phyloP scores from a whole-genome alignment of 2,329 filamentous ascomycete genomes.

The Paecilomyces formosus region DNA sequence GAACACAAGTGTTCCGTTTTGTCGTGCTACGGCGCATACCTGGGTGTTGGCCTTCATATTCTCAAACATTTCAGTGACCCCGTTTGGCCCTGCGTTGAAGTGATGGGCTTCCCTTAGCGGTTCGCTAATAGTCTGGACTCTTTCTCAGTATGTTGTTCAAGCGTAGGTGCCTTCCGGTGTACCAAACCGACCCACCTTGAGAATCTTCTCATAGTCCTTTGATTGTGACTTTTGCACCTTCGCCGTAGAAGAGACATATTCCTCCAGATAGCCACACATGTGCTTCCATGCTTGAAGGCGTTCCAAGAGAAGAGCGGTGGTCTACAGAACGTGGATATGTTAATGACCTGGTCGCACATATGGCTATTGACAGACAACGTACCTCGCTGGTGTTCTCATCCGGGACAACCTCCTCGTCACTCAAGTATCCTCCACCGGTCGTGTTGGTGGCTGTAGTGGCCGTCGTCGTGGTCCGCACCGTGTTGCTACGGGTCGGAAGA shows the following conservation, averaged over 20 bases:
- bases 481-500: neutral
- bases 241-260: conserved; percentile 78
- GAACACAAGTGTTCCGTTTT: neutral
- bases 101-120: conserved; percentile 86
- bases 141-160: conserved; percentile 6
- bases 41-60: conserved; percentile 88
- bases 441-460: neutral
- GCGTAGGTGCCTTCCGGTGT: neutral
- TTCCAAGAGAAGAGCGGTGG: conserved; percentile 74
- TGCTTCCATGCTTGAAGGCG: conserved; percentile 94
- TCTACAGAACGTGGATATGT: conserved; percentile 39
- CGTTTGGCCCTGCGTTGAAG: conserved; percentile 84
- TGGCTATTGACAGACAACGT: neutral
- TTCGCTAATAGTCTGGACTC: conserved; percentile 64
- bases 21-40: conserved; percentile 30
- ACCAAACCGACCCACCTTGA: conserved; percentile 56
- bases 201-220: conserved; percentile 90
- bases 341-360: neutral
- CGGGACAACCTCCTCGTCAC: neutral
- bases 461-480: neutral
- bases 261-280: conserved; percentile 81
- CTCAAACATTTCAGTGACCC: conserved; percentile 84
- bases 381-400: neutral
- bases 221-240: conserved; percentile 77
- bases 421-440: neutral